Percentiles rank a stretch among this genome's conserved stretches.
Conservation (phyloP, 1,284 basidiomycete genomes). For the Pseudozyma sp. region DNA sequence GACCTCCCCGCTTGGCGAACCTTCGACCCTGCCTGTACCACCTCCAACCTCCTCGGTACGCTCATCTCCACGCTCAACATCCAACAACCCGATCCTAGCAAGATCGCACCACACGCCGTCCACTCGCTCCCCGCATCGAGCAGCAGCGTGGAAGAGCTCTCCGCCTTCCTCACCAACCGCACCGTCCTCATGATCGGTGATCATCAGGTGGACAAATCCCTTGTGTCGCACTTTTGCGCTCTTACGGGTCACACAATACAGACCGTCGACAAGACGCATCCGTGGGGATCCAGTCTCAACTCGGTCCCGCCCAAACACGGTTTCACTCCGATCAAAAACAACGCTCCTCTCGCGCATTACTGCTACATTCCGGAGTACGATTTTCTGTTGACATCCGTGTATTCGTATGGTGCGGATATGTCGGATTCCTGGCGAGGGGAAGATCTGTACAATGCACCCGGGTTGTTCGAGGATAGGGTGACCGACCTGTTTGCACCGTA, state of each 20-base stretch:
- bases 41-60: slow-evolving; percentile 36
- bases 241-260: slow-evolving; percentile 66
- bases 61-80: slow-evolving; percentile 44
- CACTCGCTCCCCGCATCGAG: slow-evolving; percentile 10
- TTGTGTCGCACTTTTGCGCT: slow-evolving; percentile 69
- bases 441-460: slow-evolving; percentile 67
- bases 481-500: slow-evolving; percentile 65
- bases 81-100: slow-evolving; percentile 24
- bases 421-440: slow-evolving; percentile 66
- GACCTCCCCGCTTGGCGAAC: slow-evolving; percentile 54
- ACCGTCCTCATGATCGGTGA: slow-evolving; percentile 70
- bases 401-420: slow-evolving; percentile 69
- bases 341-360: slow-evolving; percentile 68
- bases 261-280: slow-evolving; percentile 65
- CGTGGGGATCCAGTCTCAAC: slow-evolving; percentile 58
- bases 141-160: slow-evolving; percentile 40
- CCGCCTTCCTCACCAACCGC: slow-evolving; percentile 65
- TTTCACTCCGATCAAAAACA: slow-evolving; percentile 41
- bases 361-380: slow-evolving; percentile 69
- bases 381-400: slow-evolving; percentile 68
- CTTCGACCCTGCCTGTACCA: slow-evolving; percentile 51
- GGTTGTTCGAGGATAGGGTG: slow-evolving; percentile 68
- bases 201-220: slow-evolving; percentile 66
- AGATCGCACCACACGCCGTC: slow-evolving; percentile 36
- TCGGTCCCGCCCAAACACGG: slow-evolving; percentile 46